phyloP scores from a whole-genome alignment of 2,329 filamentous ascomycete genomes.

The Graphilbum fragrans region DNA sequence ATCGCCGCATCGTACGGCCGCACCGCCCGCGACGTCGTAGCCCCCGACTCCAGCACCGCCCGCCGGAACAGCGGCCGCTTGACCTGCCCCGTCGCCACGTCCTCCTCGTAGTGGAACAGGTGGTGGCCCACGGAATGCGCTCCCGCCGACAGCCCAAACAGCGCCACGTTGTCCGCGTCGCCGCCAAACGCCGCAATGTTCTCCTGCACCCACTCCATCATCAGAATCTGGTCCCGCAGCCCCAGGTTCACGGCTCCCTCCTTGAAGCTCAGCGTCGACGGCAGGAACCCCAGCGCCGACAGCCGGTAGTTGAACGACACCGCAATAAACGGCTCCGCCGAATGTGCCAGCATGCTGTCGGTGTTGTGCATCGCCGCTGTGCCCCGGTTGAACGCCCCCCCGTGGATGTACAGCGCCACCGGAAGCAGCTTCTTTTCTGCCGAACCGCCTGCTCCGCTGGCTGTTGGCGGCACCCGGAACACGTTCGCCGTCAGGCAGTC shows the following conservation, averaged over 20 bases:
- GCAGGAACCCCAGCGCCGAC: slow-evolving; percentile 49
- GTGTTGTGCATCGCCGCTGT: not conserved
- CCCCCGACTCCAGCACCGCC: slow-evolving; percentile 27
- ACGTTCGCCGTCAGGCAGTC: slow-evolving; percentile 52
- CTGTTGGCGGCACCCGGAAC: slow-evolving; percentile 31
- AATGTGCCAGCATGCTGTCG: not conserved
- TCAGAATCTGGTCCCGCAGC: slow-evolving; percentile 35
- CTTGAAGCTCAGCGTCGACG: slow-evolving; percentile 26
- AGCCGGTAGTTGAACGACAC: slow-evolving; percentile 29
- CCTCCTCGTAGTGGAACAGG: slow-evolving; percentile 28
- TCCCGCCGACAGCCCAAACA: slow-evolving; percentile 36
- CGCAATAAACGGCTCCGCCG: slow-evolving; percentile 1
- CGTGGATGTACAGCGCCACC: slow-evolving; percentile 46
- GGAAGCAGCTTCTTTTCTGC: slow-evolving; percentile 19
- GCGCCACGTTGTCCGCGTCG: slow-evolving; percentile 33
- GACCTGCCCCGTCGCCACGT: slow-evolving; percentile 12
- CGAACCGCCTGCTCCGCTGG: not conserved
- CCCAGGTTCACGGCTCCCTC: slow-evolving; percentile 32
- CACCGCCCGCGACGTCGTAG: slow-evolving; percentile 25
- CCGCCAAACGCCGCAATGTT: slow-evolving; percentile 42
- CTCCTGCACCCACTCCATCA: slow-evolving; percentile 41
- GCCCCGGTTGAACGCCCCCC: slow-evolving; percentile 16
- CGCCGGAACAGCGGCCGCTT: slow-evolving; percentile 19
- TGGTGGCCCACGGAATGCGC: slow-evolving; percentile 44
- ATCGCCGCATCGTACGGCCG: slow-evolving; percentile 27